A percentile compares a stretch with the other conserved stretches of the same genome.
Conservation (phyloP, 108 stramenopile species). For the Pseudonitzschia pungens region DNA sequence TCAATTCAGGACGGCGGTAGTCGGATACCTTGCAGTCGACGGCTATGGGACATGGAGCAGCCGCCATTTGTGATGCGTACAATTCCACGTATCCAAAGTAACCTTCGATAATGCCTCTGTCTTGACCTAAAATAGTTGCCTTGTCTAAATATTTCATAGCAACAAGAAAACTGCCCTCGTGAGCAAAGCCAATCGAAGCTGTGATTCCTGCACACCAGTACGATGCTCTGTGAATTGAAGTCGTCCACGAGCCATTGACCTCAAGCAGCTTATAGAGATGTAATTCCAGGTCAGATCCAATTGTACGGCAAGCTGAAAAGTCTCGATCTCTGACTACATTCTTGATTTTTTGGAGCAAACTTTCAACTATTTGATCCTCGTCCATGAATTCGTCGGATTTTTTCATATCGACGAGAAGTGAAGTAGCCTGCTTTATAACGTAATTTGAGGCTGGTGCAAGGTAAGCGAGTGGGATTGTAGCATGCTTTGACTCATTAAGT, state of each 20-base stretch:
- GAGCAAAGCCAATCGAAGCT: constrained; percentile 45
- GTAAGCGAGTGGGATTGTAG: constrained; percentile 31
- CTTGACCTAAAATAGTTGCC: constrained; percentile 46
- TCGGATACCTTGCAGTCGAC: constrained; percentile 23
- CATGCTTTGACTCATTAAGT: constrained; percentile 31
- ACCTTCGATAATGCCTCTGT: constrained; percentile 8
- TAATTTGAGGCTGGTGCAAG: constrained; percentile 35
- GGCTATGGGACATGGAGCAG: constrained; percentile 29
- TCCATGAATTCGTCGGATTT: neutral
- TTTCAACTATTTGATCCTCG: constrained; percentile 3
- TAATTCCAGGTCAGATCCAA: constrained; percentile 37
- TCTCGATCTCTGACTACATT: constrained; percentile 21
- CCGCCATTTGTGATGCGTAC: constrained; percentile 38
- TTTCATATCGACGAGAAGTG: constrained; percentile 3
- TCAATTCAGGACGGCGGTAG: constrained; percentile 2
- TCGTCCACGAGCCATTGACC: constrained; percentile 33
- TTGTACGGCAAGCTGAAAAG: constrained; percentile 33
- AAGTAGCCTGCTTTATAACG: constrained; percentile 13
- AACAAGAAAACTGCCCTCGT: constrained; percentile 45
- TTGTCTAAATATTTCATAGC: constrained; percentile 52
- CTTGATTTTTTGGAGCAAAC: constrained; percentile 10
- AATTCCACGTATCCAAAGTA: constrained; percentile 55
- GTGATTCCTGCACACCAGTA: constrained; percentile 49
- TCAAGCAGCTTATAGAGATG: constrained; percentile 21
- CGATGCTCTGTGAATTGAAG: constrained; percentile 24